Evolutionary conservation across 2,329 filamentous ascomycete genomes (phyloP).

Genomic region (Zasmidium cellare): DNA sequence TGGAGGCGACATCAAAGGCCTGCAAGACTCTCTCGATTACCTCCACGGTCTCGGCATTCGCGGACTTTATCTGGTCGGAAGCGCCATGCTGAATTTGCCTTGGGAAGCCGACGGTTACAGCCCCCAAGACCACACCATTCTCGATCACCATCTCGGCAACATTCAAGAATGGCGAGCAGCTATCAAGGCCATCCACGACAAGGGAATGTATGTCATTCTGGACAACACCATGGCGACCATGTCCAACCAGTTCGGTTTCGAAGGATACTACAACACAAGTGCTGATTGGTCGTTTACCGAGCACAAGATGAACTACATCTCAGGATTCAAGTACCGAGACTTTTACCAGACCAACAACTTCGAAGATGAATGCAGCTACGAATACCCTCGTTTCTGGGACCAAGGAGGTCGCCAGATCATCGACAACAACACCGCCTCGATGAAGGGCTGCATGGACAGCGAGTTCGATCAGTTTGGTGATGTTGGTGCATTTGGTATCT

Average conservation of each 20-base stretch:
- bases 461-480: conserved; percentile 67
- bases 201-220: conserved; percentile 65
- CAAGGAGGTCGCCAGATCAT: conserved; percentile 56
- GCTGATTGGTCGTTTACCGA: conserved; percentile 58
- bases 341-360: conserved; percentile 57
- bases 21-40: conserved; percentile 63
- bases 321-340: conserved; percentile 56
- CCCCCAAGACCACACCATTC: conserved; percentile 59
- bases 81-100: conserved; percentile 63
- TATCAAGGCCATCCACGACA: conserved; percentile 60
- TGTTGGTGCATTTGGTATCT: conserved; percentile 63
- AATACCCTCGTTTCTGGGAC: conserved; percentile 63
- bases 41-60: conserved; percentile 64
- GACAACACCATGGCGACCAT: conserved; percentile 68
- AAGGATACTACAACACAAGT: conserved; percentile 60
- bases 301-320: conserved; percentile 60
- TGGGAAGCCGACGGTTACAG: conserved; percentile 63
- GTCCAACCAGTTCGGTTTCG: conserved; percentile 63
- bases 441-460: conserved; percentile 61
- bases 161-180: conserved; percentile 59
- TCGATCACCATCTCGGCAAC: conserved; percentile 63
- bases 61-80: conserved; percentile 64
- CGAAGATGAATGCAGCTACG: conserved; percentile 50
- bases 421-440: conserved; percentile 46
- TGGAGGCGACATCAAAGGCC: conserved; percentile 60